These are phyloP conservation scores for Colletotrichum sp. DNA, from an alignment of 2,329 filamentous ascomycete species.

Conservation along the genomic window DNA sequence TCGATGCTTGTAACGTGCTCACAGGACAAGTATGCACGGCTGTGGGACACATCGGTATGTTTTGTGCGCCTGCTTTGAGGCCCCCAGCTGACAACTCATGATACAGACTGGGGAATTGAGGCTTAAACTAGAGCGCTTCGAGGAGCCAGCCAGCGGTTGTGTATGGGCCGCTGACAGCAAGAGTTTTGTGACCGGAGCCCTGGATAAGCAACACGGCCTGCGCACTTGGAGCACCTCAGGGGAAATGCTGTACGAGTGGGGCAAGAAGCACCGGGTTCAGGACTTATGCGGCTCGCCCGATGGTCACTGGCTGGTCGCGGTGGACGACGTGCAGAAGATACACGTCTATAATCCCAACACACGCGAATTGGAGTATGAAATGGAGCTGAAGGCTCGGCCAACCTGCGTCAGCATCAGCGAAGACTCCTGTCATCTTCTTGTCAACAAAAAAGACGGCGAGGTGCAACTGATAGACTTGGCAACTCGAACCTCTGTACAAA, in stretches of 20 bases:
- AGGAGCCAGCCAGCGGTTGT: constrained; percentile 86
- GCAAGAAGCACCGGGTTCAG: constrained; percentile 75
- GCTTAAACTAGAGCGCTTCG: constrained; percentile 70
- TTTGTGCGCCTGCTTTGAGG: not conserved
- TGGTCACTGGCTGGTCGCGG: constrained; percentile 79
- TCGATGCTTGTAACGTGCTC: constrained; percentile 84
- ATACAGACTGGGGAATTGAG: constrained; percentile 66
- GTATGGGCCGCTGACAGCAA: constrained; percentile 85
- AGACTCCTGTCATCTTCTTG: constrained; percentile 80
- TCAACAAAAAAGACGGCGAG: constrained; percentile 80
- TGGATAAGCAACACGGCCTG: constrained; percentile 71
- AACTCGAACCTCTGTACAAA: constrained; percentile 72
- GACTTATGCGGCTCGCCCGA: constrained; percentile 85
- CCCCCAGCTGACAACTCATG: not conserved
- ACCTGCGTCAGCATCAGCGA: constrained; percentile 82
- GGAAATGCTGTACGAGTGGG: constrained; percentile 68
- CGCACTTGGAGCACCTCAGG: constrained; percentile 74
- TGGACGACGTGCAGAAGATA: constrained; percentile 72
- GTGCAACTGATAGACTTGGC: constrained; percentile 81
- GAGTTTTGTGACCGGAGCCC: constrained; percentile 79
- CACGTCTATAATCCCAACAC: constrained; percentile 84
- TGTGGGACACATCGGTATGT: constrained; percentile 76
- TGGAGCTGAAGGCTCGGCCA: constrained; percentile 70
- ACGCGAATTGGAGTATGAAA: constrained; percentile 75
- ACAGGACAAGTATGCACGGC: constrained; percentile 71